Percentiles rank a stretch among this genome's conserved stretches.
These are phyloP conservation scores for Oxytropis ochrocephala DNA, from an alignment of 306 rosid genomes.

Conservation along the genomic window DNA sequence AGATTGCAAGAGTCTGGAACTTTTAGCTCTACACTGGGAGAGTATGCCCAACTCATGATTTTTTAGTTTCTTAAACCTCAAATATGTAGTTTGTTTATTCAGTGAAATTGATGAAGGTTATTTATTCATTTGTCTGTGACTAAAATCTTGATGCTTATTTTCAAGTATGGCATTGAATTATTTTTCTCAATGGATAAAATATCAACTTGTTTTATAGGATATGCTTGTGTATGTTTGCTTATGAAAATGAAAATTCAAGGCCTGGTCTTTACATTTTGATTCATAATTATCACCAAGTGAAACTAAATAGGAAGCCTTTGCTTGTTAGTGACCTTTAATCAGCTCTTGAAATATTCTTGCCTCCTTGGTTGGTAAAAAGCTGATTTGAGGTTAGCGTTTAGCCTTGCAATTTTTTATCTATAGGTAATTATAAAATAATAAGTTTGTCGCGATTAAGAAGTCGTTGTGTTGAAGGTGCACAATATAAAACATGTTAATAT, in stretches of 20 bases:
- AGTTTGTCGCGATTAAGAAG: background rate
- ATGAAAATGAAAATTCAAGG: background rate
- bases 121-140: background rate
- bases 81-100: constrained; percentile 1
- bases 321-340: background rate
- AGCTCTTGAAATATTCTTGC: background rate
- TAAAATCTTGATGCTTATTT: constrained; percentile 2
- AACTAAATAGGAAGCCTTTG: constrained; percentile 2
- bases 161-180: background rate
- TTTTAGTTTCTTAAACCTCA: background rate
- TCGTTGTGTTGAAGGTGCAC: background rate
- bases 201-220: background rate
- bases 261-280: background rate
- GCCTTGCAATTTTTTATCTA: background rate
- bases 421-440: background rate
- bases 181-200: background rate
- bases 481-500: background rate
- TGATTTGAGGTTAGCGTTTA: background rate
- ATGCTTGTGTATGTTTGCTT: constrained; percentile 7
- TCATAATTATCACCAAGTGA: background rate
- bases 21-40: constrained; percentile 65
- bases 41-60: constrained; percentile 46
- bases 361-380: background rate
- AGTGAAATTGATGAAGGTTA: background rate
- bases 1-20: constrained; percentile 80